Evolutionary conservation across 352 stramenopile species (phyloP), one percentile per base, ranked within the genome.

Genomic region (Globisporangium parvum): DNA sequence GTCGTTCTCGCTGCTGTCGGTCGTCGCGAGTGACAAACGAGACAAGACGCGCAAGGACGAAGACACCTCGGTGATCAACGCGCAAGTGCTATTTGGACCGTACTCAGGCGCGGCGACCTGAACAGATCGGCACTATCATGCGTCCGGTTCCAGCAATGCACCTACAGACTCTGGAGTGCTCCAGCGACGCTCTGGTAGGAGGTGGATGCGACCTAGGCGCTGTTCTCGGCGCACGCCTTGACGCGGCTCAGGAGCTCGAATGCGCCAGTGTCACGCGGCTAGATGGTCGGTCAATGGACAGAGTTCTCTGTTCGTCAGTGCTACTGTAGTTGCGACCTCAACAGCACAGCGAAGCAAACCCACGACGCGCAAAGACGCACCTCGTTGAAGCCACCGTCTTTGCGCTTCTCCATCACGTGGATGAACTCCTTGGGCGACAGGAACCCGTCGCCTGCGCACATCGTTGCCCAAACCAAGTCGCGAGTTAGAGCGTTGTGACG

Each of bases 401-500:
- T 88, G 63, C 85, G 80, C 56, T 87, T 91, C 48, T 91, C 71
- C 85, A 95, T 95, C 17, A 95, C 82, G 6, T 91, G 67, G 47
- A 95, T 84, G 57, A 95, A 93, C 51, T 95, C 85, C 21, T 76
- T 88, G 8, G 80, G 76, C 0, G 82, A 91, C 48, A 95, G 65
- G 51, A 87, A 66, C 17, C 82, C 82, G 49, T 95, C 85, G 5
- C 71, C 84, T 93, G 1, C 51, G 24, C 6, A 45, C 15, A n/a
- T 20, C n/a, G n/a, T n/a, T n/a, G n/a, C n/a, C n/a, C n/a, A n/a
- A 1, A 45, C 39, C 3, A 18, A 18, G 8, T 0, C 18, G 39
- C 20, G 20, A 18, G 39, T 45, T 20, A 45, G 15, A 21, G 39
- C 39, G 20, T 14, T 3, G 20, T 45, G 18, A 20, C 8, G 0